Evolutionary conservation across 805 yeast genomes (phyloP).

Genomic region (Starmerella tilneyi): DNA sequence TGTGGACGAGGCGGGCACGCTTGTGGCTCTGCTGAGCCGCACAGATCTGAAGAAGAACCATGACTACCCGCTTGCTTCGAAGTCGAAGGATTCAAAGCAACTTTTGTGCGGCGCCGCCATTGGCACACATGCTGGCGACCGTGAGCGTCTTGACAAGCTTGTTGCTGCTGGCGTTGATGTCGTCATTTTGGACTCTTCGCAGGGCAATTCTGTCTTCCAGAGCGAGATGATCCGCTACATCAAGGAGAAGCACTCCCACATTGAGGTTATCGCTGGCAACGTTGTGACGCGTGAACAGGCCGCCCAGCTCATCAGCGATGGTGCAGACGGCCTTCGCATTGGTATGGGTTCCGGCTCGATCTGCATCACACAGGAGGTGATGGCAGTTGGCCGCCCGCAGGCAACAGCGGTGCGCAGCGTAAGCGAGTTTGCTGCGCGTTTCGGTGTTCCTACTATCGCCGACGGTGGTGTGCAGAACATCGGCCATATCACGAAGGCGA

Average conservation of each 20-base stretch:
- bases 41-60: slow-evolving; percentile 95
- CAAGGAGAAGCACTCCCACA: slow-evolving; percentile 64
- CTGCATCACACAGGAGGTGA: slow-evolving; percentile 98
- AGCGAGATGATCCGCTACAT: slow-evolving; percentile 86
- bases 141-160: slow-evolving; percentile 67
- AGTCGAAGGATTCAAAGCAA: slow-evolving; percentile 87
- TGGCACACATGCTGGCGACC: slow-evolving; percentile 88
- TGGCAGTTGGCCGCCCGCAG: slow-evolving; percentile 99
- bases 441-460: slow-evolving; percentile 98
- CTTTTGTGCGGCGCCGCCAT: slow-evolving; percentile 97
- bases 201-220: slow-evolving; percentile 96
- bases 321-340: slow-evolving; percentile 95
- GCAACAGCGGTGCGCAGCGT: slow-evolving; percentile 97
- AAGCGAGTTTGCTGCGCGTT: slow-evolving; percentile 82
- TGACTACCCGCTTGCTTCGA: slow-evolving; percentile 87
- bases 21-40: slow-evolving; percentile 83
- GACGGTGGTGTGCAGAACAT: slow-evolving; percentile 99
- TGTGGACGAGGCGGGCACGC: slow-evolving; percentile 62
- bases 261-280: slow-evolving; percentile 93
- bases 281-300: slow-evolving; percentile 99
- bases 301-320: slow-evolving; percentile 84
- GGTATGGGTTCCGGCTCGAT: slow-evolving; percentile 99
- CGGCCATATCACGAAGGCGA: slow-evolving; percentile 95
- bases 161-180: slow-evolving; percentile 97
- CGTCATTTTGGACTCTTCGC: slow-evolving; percentile 89